Percentiles rank a stretch among this genome's conserved stretches.
These are phyloP conservation scores for Paramecium biaurelia DNA, from an alignment of 73 alveolate genomes.

Conservation along the genomic window DNA sequence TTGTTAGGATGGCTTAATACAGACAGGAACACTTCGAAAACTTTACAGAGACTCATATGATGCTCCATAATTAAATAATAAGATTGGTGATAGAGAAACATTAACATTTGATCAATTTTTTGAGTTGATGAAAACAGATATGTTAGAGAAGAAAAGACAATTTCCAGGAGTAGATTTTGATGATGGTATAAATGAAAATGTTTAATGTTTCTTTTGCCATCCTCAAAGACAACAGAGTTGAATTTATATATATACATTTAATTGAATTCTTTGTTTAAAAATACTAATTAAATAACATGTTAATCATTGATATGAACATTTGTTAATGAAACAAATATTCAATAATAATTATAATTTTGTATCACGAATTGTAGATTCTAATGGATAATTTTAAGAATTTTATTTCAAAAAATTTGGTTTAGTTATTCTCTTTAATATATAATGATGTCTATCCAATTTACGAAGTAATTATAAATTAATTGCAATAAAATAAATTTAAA, in stretches of 20 bases:
- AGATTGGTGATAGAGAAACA: constrained; percentile 45
- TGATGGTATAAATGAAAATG: constrained; percentile 46
- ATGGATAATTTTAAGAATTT: neutral
- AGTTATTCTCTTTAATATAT: neutral
- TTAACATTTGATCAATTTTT: constrained; percentile 44
- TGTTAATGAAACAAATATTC: too few species aligned
- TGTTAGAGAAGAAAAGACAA: constrained; percentile 43
- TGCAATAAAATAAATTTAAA: neutral
- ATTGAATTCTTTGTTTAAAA: neutral
- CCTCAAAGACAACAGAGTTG: constrained; percentile 29
- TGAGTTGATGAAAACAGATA: constrained; percentile 18
- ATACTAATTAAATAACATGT: neutral
- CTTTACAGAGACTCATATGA: constrained; percentile 46
- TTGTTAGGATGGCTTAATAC: neutral
- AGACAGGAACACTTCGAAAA: constrained; percentile 10
- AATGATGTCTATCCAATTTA: neutral
- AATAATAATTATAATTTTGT: too few species aligned
- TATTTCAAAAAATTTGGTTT: neutral
- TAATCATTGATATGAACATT: neutral
- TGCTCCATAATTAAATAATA: constrained; percentile 37
- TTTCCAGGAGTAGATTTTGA: constrained; percentile 44
- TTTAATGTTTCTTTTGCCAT: constrained; percentile 46
- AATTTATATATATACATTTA: neutral
- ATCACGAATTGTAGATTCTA: too few species aligned
- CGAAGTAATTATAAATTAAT: too few species aligned